Evolutionary conservation across 179 eudicot genomes (phyloP).

Genomic region (Beta macrorhiza): DNA sequence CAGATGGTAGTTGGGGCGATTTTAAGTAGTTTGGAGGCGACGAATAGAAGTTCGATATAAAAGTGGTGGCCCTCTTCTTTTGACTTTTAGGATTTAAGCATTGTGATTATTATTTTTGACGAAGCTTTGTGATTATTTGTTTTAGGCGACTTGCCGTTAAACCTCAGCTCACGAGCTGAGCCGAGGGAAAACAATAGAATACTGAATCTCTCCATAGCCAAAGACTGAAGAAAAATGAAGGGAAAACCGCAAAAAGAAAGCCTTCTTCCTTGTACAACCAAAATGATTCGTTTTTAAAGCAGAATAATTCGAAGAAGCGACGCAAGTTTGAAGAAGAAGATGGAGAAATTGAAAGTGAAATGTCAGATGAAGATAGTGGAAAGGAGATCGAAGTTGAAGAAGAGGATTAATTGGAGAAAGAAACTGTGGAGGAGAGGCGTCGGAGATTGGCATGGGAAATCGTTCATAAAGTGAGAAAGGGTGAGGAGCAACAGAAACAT

Average conservation of each 20-base stretch:
- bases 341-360: conserved; percentile 54
- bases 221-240: conserved; percentile 10
- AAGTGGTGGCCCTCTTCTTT: no score
- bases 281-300: not conserved
- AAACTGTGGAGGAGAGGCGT: conserved; percentile 69
- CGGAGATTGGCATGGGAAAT: conserved; percentile 50
- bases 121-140: no score
- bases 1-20: no score
- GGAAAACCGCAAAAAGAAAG: conserved; percentile 16
- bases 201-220: no score
- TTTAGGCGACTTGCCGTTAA: no score
- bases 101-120: no score
- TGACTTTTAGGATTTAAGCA: no score
- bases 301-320: conserved; percentile 39
- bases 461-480: conserved; percentile 42
- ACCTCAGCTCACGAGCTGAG: no score
- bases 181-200: no score
- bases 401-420: conserved; percentile 44
- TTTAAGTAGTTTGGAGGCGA: no score
- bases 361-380: conserved; percentile 30
- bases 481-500: conserved; percentile 33
- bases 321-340: conserved; percentile 17
- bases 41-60: no score
- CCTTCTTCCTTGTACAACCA: not conserved
- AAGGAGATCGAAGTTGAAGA: conserved; percentile 18